Base-by-base conservation (phyloP, 2,329 filamentous ascomycete genomes). In the Xylariaceae sp. region DNA sequence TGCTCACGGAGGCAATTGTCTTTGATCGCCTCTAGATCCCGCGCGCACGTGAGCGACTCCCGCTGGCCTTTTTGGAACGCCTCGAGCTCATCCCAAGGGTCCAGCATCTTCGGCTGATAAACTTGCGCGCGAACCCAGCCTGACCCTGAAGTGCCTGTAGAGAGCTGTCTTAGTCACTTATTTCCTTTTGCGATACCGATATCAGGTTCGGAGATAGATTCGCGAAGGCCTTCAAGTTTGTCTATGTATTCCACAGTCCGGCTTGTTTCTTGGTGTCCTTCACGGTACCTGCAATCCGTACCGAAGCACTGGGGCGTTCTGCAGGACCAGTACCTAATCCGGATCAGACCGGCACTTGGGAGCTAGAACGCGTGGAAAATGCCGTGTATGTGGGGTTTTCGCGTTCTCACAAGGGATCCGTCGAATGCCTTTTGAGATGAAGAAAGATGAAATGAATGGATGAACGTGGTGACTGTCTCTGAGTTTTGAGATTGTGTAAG, bases 21-120 rank as follows among this genome's bases (percentile, higher is more conserved):
- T 61, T 75, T 78, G 61, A 82, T 74, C 3, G 69, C 71, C 37
- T 75, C 70, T 17, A 81, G 71, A 56, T 79, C 76, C 13, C 74
- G 69, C 45, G 72, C 70, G 61, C 78, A 79, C 48, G 53, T 15
- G 51, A 57, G 30, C 10, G 59, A 52, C 30, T 73, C 68, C 17
- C 64, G 67, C 13, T 66, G 67, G 51, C 72, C 70, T 60, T 65
- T 70, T 56, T 69, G 65, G 44, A 70, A 67, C 11, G 66, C 65
- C 37, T 72, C 65, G 39, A 69, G 63, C 60, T 72, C 70, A 56
- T 72, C 70, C 71, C 70, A 72, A 3, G 70, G 69, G 23, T 73
- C 71, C 52, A 72, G 59, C 70, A 73, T 72, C 7, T 51, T 66
- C 56, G 9, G 53, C 37, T 37, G 39, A 58, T 47, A 37, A 15